Evolutionary conservation across 1,139 yeast species (phyloP).

Genomic region (Debaryomycetaceae sp.): DNA sequence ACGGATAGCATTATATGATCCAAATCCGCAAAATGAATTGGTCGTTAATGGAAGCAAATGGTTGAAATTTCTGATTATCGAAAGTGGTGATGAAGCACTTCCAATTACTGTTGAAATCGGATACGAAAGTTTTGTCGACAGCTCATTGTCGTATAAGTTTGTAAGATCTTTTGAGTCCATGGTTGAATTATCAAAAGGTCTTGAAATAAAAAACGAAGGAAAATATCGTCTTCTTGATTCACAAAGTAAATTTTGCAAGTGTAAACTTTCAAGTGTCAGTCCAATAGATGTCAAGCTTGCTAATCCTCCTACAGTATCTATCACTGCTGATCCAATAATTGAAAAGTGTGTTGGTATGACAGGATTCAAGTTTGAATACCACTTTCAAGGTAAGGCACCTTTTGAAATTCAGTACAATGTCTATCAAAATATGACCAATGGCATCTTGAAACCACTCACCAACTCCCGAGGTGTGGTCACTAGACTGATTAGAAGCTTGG

Average conservation of each 20-base stretch:
- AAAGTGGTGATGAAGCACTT: conserved; percentile 19
- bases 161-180: conserved; percentile 33
- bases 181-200: conserved; percentile 27
- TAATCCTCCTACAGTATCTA: conserved; percentile 49
- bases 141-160: conserved; percentile 21
- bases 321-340: conserved; percentile 56
- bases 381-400: conserved; percentile 78
- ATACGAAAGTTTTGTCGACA: conserved; percentile 26
- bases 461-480: conserved; percentile 27
- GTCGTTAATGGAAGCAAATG: conserved; percentile 36
- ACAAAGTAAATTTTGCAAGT: conserved; percentile 60
- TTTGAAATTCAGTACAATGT: conserved; percentile 64
- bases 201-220: conserved; percentile 58
- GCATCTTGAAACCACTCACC: conserved; percentile 28
- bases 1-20: conserved; percentile 32
- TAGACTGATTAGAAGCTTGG: conserved; percentile 21
- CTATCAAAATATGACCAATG: conserved; percentile 42
- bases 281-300: conserved; percentile 23
- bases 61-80: conserved; percentile 13
- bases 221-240: conserved; percentile 52
- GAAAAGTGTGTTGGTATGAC: conserved; percentile 93
- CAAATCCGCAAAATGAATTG: conserved; percentile 41
- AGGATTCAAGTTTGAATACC: conserved; percentile 69
- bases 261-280: conserved; percentile 45
- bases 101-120: conserved; percentile 48